Evolutionary conservation across 306 rosid species (phyloP).

Genomic region (Oxytropis ochrocephala): DNA sequence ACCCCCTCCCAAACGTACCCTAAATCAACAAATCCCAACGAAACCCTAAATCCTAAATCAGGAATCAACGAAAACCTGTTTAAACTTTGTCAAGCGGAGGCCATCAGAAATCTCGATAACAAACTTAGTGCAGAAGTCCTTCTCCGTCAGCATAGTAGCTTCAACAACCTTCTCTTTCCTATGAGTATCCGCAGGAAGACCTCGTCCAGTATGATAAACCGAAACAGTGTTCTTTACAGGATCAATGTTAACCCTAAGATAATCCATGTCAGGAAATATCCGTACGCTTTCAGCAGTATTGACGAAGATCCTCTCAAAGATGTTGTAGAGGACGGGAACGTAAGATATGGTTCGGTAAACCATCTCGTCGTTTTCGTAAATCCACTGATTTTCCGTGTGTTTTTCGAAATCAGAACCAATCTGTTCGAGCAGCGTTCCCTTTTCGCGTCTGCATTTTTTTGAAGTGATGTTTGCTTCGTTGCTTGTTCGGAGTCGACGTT

Average conservation of each 20-base stretch:
- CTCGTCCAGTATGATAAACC: conserved; percentile 73
- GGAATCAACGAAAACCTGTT: conserved; percentile 50
- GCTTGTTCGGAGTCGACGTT: conserved; percentile 61
- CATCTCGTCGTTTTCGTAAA: conserved; percentile 65
- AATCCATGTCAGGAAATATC: conserved; percentile 69
- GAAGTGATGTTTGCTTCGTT: conserved; percentile 49
- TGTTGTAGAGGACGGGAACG: conserved; percentile 91
- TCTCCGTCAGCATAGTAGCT: conserved; percentile 80
- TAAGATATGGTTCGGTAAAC: conserved; percentile 57
- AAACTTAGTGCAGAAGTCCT: conserved; percentile 83
- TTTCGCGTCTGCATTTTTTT: conserved; percentile 79
- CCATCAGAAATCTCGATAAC: conserved; percentile 92
- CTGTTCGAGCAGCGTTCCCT: conserved; percentile 89
- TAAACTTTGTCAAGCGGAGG: conserved; percentile 68
- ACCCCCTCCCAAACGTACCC: too few species aligned
- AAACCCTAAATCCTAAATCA: not conserved
- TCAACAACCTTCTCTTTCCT: conserved; percentile 89
- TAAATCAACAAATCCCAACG: not conserved
- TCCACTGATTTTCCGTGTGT: conserved; percentile 78
- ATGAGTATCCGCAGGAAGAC: conserved; percentile 84
- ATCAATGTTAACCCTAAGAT: conserved; percentile 60
- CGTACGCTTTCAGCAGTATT: conserved; percentile 96
- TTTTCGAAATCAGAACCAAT: conserved; percentile 83
- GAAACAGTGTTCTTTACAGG: conserved; percentile 47
- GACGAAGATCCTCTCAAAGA: conserved; percentile 95